phyloP scores from a whole-genome alignment of 2,329 filamentous ascomycete genomes.

The Hymenoscyphus scutula region DNA sequence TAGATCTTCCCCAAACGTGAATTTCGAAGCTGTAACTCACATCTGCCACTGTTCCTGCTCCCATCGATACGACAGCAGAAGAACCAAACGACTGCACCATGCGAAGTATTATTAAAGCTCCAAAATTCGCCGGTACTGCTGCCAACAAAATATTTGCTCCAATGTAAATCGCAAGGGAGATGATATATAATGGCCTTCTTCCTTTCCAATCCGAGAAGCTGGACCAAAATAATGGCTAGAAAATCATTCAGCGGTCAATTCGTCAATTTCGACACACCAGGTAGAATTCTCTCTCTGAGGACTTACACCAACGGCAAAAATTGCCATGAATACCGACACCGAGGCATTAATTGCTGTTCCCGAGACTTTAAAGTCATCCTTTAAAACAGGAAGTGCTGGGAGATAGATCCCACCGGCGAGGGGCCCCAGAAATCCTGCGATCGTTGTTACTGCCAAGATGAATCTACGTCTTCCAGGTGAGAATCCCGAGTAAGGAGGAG shows the following conservation, averaged over 20 bases:
- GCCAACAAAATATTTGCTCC: constrained; percentile 8
- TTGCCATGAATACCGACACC: constrained; percentile 11
- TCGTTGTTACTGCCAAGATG: constrained; percentile 9
- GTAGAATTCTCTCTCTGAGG: background rate
- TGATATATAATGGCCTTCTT: constrained; percentile 10
- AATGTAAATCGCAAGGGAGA: constrained; percentile 10
- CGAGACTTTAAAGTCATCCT: constrained; percentile 9
- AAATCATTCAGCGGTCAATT: background rate
- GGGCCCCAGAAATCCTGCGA: constrained; percentile 9
- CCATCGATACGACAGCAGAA: constrained; percentile 7
- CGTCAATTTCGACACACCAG: too few species aligned
- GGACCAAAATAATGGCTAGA: constrained; percentile 11
- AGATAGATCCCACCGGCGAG: constrained; percentile 9
- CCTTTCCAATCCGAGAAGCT: constrained; percentile 10
- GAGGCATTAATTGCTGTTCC: constrained; percentile 10
- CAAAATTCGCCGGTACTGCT: constrained; percentile 10
- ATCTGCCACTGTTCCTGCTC: constrained; percentile 12
- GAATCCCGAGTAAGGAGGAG: constrained; percentile 10
- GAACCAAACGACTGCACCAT: constrained; percentile 10
- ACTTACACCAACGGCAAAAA: constrained; percentile 11
- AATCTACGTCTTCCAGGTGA: constrained; percentile 8
- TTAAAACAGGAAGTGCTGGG: constrained; percentile 7
- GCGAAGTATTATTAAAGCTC: constrained; percentile 7
- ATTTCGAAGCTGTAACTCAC: background rate
- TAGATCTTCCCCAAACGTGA: background rate